Evolutionary conservation across 306 rosid species (phyloP), one percentile per base, ranked within the genome.

Genomic region (Sphenostylis stenocarpa): DNA sequence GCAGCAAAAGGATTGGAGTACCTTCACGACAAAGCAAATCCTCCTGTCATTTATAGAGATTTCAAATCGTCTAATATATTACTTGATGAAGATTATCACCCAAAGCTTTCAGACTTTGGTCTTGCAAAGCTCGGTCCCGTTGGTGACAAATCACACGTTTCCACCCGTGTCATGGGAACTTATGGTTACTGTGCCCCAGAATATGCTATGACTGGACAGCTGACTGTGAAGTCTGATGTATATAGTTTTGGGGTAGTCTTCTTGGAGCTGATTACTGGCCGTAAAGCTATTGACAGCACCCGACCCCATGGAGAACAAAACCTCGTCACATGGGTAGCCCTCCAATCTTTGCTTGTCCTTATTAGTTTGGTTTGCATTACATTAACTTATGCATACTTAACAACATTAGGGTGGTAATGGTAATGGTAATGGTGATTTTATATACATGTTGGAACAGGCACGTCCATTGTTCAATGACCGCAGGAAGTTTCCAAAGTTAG

Each of bases 161-260:
- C 98, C 79, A 91, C 98, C 62, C 83, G 98, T 78, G 98, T 93
- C 38, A 93, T 93, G 98, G 98, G 98, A 76, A 93, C 98, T 78
- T 93, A 93, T 34, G 98, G 98, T 64, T 93, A 93, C 78, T 93
- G 98, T 72, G 98, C 98, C 75, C 98, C 98, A 5, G 98, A 93
- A 78, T 93, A 93, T 84, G 97, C 97, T 16, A 93, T 91, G 97
- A 93, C 98, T 10, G 98, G 98, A 64, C 98, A 93, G 69, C 85
- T 93, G 77, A 91, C 98, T 1, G 97, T 93, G 75, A 93, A 93
- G 73, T 93, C 98, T 41, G 98, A 93, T 1, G 98, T 93, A 52
- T 93, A 78, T 70, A 78, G 82, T 69, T 78, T 78, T 78, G 82
- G 82, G 43, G 82, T 78, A 70, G 82, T 78, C 63, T 93, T 93